Percentiles rank a stretch among this genome's conserved stretches.
phyloP scores from a whole-genome alignment of 192 early-diverging fungal genomes.

The Mortierella antarctica region DNA sequence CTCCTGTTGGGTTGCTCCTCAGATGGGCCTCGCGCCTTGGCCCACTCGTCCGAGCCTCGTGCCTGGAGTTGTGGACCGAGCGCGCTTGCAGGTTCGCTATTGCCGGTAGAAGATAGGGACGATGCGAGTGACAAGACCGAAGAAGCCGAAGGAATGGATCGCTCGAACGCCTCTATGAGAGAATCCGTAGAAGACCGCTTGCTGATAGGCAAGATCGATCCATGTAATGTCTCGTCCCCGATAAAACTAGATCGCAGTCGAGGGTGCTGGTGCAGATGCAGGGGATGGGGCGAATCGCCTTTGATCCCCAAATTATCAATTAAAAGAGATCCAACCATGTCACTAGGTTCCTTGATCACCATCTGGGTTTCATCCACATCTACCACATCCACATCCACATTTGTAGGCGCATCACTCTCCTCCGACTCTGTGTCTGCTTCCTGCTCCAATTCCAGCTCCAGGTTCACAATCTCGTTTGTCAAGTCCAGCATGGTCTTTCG shows the following conservation, averaged over 20 bases:
- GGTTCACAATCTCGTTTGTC: conserved; percentile 46
- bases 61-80: background rate
- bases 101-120: conserved; percentile 5
- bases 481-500: conserved; percentile 48
- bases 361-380: background rate
- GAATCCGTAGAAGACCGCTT: conserved; percentile 13
- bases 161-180: conserved; percentile 4
- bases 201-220: background rate
- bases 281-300: conserved; percentile 9
- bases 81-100: background rate
- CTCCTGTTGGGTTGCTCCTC: too few species aligned
- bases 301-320: conserved; percentile 36
- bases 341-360: background rate
- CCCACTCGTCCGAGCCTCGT: too few species aligned
- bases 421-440: conserved; percentile 19
- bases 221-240: conserved; percentile 17
- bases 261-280: conserved; percentile 8
- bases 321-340: conserved; percentile 5
- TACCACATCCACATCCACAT: background rate
- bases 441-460: conserved; percentile 31
- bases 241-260: conserved; percentile 25
- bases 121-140: conserved; percentile 22
- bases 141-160: background rate
- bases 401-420: background rate
- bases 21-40: too few species aligned